These are phyloP conservation scores for Tylopilus intermedius DNA, from an alignment of 768 basidiomycete genomes.

Conservation along the genomic window DNA sequence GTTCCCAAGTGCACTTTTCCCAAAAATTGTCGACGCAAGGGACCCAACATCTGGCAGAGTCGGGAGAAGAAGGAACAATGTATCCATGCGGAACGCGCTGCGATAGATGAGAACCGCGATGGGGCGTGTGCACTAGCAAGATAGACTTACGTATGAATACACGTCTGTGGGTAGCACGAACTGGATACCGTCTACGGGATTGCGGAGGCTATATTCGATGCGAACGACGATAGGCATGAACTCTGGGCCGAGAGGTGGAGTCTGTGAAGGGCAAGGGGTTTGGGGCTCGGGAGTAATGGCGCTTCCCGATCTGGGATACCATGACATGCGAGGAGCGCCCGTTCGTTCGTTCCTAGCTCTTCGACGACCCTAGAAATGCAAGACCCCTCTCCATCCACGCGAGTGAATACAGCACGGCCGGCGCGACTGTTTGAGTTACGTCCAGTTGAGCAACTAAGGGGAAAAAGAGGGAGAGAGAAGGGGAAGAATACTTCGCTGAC, in stretches of 20 bases:
- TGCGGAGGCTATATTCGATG: conserved; percentile 75
- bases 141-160: conserved; percentile 72
- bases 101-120: conserved; percentile 14
- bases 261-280: conserved; percentile 47
- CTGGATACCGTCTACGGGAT: conserved; percentile 80
- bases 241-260: conserved; percentile 46
- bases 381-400: too few species aligned
- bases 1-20: conserved; percentile 98
- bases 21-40: conserved; percentile 92
- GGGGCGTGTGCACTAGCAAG: background rate
- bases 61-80: conserved; percentile 80
- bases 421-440: conserved; percentile 41
- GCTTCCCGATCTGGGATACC: too few species aligned
- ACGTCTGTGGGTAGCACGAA: conserved; percentile 77
- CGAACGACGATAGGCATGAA: conserved; percentile 72
- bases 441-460: conserved; percentile 3
- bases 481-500: conserved; percentile 49
- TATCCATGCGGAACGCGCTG: conserved; percentile 93
- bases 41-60: conserved; percentile 97
- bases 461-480: background rate
- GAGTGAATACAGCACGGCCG: too few species aligned
- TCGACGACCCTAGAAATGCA: too few species aligned
- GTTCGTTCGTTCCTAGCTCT: too few species aligned
- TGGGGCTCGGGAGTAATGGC: conserved; percentile 89
- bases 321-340: too few species aligned